phyloP scores from a whole-genome alignment of 441 rosid species.

The Pelargonium fulgidum region DNA sequence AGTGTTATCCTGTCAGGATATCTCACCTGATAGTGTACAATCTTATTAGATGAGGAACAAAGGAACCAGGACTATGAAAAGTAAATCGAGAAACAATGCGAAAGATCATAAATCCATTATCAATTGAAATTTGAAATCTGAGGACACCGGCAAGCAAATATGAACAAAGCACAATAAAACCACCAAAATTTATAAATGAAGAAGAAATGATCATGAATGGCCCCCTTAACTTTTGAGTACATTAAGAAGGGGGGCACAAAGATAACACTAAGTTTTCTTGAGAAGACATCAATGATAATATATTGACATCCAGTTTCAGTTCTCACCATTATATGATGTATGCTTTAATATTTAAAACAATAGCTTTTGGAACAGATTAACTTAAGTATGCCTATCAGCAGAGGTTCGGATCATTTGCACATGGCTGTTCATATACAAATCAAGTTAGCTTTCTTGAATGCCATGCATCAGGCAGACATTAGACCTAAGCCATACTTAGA shows the following conservation, averaged over 20 bases:
- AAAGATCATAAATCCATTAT: neutral
- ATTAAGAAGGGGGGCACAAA: neutral
- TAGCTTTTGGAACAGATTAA: neutral
- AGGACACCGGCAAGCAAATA: neutral
- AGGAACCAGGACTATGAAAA: constrained; percentile 3
- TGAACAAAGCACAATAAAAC: neutral
- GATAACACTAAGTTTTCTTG: neutral
- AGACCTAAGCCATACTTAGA: neutral
- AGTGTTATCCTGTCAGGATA: constrained; percentile 92
- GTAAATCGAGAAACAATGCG: neutral
- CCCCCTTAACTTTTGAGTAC: neutral
- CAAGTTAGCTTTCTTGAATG: neutral
- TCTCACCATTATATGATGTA: neutral
- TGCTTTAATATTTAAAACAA: neutral
- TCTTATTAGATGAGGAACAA: constrained; percentile 14
- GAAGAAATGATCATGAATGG: neutral
- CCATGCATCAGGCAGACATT: neutral
- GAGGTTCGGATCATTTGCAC: neutral
- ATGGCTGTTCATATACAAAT: neutral
- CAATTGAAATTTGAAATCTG: neutral
- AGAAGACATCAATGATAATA: neutral
- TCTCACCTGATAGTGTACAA: constrained; percentile 52
- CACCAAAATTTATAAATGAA: neutral
- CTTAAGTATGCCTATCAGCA: neutral
- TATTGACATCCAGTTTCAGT: neutral